phyloP scores from a whole-genome alignment of 306 rosid genomes.

The Medicago ruthenica region DNA sequence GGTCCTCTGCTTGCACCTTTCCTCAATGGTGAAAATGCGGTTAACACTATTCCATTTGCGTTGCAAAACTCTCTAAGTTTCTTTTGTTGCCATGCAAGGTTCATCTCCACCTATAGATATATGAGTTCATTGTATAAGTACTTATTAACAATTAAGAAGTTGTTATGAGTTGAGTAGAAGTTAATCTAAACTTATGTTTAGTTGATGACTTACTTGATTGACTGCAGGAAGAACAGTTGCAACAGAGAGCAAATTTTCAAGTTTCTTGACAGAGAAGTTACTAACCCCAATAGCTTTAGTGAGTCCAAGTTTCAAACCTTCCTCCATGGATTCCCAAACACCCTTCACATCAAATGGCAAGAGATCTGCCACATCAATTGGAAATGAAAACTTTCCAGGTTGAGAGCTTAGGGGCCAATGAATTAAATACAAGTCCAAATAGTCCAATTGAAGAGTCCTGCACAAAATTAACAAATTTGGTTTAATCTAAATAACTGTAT shows the following conservation, averaged over 20 bases:
- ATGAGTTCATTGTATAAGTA: background rate
- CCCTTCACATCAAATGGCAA: conserved; percentile 57
- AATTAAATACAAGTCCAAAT: conserved; percentile 56
- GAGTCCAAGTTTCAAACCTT: conserved; percentile 52
- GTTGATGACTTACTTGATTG: conserved; percentile 43
- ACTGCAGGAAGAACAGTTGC: conserved; percentile 49
- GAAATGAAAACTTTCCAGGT: conserved; percentile 50
- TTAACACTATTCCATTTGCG: conserved; percentile 51
- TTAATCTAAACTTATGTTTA: background rate
- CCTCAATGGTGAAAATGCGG: conserved; percentile 68
- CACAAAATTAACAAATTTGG: background rate
- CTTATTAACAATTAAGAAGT: background rate
- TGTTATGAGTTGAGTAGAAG: background rate
- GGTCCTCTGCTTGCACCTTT: conserved; percentile 58
- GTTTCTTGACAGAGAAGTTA: conserved; percentile 62
- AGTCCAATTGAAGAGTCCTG: conserved; percentile 56
- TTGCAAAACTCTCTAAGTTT: conserved; percentile 60
- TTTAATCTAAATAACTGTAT: background rate
- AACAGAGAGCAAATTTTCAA: conserved; percentile 44
- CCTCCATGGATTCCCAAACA: conserved; percentile 61
- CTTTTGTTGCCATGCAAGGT: conserved; percentile 71
- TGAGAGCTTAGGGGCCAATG: conserved; percentile 57
- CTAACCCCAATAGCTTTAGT: conserved; percentile 61
- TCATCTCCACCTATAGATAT: conserved; percentile 67
- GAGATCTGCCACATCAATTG: conserved; percentile 44